These are phyloP conservation scores for Populus simonii DNA, from an alignment of 345 rosid species.

Conservation along the genomic window DNA sequence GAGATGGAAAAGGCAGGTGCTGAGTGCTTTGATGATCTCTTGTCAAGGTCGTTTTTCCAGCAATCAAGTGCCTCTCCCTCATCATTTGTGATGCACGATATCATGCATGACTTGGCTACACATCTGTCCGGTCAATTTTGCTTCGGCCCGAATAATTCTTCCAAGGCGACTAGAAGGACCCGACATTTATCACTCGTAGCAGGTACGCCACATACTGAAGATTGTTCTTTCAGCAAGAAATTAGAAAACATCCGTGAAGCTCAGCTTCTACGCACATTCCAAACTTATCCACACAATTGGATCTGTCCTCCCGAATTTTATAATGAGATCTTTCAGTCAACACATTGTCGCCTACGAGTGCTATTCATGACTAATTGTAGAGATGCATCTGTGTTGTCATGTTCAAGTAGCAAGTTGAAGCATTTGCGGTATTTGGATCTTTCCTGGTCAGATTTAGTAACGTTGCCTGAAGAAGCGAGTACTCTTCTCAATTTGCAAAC, in stretches of 20 bases:
- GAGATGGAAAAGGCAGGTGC: slow-evolving; percentile 12
- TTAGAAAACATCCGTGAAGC: not conserved
- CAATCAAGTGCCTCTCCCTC: not conserved
- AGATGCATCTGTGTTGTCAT: not conserved
- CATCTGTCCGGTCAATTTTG: slow-evolving; percentile 16
- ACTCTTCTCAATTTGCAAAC: not conserved
- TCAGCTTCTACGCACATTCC: not conserved
- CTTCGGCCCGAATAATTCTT: not conserved
- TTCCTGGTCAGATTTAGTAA: not conserved
- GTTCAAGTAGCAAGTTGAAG: not conserved
- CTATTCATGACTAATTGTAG: not conserved
- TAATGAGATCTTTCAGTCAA: not conserved
- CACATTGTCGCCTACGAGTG: not conserved
- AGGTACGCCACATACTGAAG: not conserved
- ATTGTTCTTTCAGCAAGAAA: not conserved
- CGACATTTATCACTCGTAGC: not conserved
- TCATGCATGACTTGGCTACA: slow-evolving; percentile 17
- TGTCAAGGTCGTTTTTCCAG: slow-evolving; percentile 17
- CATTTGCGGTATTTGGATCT: slow-evolving; percentile 7
- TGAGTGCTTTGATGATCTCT: slow-evolving; percentile 14
- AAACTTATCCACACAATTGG: too few relatives aligned
- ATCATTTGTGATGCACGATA: slow-evolving; percentile 14
- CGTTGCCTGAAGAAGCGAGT: not conserved
- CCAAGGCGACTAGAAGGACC: not conserved
- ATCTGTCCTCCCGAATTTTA: not conserved